Conservation (phyloP, 768 basidiomycete species). For the Lactarius hatsudake region DNA sequence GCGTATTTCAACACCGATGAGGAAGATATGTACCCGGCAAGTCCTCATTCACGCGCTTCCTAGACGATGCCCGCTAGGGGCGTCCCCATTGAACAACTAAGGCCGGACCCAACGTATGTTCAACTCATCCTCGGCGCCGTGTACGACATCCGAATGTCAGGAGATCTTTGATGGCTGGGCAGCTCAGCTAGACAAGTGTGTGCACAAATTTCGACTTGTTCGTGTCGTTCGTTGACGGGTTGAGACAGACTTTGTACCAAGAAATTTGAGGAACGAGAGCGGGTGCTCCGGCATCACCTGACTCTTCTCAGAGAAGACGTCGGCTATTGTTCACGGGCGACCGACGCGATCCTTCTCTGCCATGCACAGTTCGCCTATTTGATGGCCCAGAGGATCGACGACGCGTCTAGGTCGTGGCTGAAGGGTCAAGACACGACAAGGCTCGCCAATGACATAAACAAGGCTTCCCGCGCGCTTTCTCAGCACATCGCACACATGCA, state of each 20-base stretch:
- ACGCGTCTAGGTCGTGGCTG: slow-evolving; percentile 13
- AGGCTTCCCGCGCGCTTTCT: slow-evolving; percentile 4
- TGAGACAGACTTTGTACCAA: background rate
- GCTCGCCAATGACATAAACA: slow-evolving; percentile 18
- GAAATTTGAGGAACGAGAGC: slow-evolving; percentile 9
- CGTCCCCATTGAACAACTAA: slow-evolving; percentile 10
- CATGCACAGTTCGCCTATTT: slow-evolving; percentile 14
- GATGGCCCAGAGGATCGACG: slow-evolving; percentile 15
- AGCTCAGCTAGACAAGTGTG: slow-evolving; percentile 13
- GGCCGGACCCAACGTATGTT: slow-evolving; percentile 5
- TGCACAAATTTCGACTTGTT: background rate
- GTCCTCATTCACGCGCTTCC: background rate
- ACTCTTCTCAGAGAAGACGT: slow-evolving; percentile 4
- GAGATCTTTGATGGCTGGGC: slow-evolving; percentile 18
- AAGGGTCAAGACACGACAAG: slow-evolving; percentile 11
- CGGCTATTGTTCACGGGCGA: slow-evolving; percentile 6
- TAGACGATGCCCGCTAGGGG: slow-evolving; percentile 1
- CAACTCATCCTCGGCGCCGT: slow-evolving; percentile 6
- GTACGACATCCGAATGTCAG: slow-evolving; percentile 18
- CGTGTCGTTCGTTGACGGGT: background rate
- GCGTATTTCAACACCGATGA: too few relatives aligned
- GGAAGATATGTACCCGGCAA: too few relatives aligned
- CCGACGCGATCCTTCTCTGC: slow-evolving; percentile 16
- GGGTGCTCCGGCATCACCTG: background rate
- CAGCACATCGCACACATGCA: background rate